Evolutionary conservation across 2,329 filamentous ascomycete species (phyloP).

Genomic region (Pyrenophora tritici-repentis): DNA sequence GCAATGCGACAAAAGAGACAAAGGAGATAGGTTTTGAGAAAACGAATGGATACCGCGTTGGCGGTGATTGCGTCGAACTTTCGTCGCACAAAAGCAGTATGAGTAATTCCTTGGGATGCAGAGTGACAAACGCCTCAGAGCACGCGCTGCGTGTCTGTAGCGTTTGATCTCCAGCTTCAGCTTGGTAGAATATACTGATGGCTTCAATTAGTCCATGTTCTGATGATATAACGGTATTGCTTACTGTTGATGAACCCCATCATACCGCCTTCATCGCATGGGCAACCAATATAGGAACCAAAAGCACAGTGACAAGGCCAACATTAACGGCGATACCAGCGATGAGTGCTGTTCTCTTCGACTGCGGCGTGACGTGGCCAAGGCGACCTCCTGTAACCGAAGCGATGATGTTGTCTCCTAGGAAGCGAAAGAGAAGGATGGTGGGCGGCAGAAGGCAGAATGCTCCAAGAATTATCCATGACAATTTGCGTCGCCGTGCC

Average conservation of each 20-base stretch:
- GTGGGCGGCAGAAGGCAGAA: constrained; percentile 45
- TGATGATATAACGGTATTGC: neutral
- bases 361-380: constrained; percentile 30
- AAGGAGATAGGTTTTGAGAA: neutral
- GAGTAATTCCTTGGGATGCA: neutral
- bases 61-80: neutral
- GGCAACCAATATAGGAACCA: constrained; percentile 33
- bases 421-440: constrained; percentile 44
- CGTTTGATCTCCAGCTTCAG: too few species aligned
- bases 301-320: constrained; percentile 24
- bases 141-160: too few species aligned
- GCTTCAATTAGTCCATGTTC: neutral
- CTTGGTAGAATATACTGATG: neutral
- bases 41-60: neutral
- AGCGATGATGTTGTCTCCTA: constrained; percentile 39
- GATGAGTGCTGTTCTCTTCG: constrained; percentile 41
- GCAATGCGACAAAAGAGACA: constrained; percentile 14
- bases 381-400: constrained; percentile 39
- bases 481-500: constrained; percentile 33
- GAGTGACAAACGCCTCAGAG: neutral
- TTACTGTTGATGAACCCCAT: constrained; percentile 1
- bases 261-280: constrained; percentile 27
- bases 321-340: constrained; percentile 40
- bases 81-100: neutral
- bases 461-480: constrained; percentile 39